phyloP scores from a whole-genome alignment of 2,329 filamentous ascomycete genomes.

The Aspergillus sp. region DNA sequence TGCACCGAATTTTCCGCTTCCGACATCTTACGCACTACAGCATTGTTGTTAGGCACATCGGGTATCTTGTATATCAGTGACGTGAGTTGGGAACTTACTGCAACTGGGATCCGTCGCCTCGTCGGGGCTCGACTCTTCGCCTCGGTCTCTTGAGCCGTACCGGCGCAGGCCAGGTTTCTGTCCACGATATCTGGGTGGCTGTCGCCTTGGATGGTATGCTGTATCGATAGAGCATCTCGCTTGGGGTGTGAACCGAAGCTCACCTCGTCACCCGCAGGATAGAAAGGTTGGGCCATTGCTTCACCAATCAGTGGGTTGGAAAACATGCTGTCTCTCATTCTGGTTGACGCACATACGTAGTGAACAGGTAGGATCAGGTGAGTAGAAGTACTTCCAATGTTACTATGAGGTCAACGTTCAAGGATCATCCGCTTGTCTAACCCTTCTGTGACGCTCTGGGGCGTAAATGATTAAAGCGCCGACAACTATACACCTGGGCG shows the following conservation, averaged over 20 bases:
- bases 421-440: constrained; percentile 9
- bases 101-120: constrained; percentile 55
- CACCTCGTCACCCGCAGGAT: constrained; percentile 22
- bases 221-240: constrained; percentile 25
- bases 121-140: constrained; percentile 38
- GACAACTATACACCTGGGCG: too few species aligned
- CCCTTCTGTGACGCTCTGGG: too few species aligned
- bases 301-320: constrained; percentile 17
- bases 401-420: constrained; percentile 4
- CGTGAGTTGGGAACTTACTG: constrained; percentile 37
- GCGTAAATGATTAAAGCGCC: too few species aligned
- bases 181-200: constrained; percentile 26
- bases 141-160: constrained; percentile 31
- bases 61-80: neutral
- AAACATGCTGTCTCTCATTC: constrained; percentile 17
- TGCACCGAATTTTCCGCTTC: constrained; percentile 93
- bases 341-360: constrained; percentile 17
- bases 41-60: constrained; percentile 11
- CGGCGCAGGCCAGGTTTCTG: constrained; percentile 20
- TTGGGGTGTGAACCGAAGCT: constrained; percentile 24
- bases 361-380: constrained; percentile 8
- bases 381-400: constrained; percentile 13
- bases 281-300: constrained; percentile 27
- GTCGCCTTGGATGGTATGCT: constrained; percentile 25
- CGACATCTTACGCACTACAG: constrained; percentile 81